Evolutionary conservation across 2,329 filamentous ascomycete genomes (phyloP), one percentile per base, ranked within the genome.

Genomic region (Aspergillus sp.): DNA sequence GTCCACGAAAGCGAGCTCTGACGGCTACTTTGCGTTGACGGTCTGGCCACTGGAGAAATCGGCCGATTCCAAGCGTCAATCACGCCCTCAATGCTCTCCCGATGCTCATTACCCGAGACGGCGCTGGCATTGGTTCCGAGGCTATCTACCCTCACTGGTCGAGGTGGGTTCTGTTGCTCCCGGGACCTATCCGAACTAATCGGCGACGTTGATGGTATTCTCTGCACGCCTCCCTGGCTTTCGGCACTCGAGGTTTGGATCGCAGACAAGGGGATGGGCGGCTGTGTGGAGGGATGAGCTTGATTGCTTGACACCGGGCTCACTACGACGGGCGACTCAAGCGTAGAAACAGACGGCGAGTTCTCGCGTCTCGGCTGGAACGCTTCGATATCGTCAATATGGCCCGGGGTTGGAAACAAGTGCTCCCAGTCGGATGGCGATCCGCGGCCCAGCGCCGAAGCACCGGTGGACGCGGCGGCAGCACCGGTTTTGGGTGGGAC

Each of bases 371-470:
- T 47, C 8, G 42, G 37, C 14, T 42, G 44, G 20, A 52, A 53
- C 29, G 41, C 43, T 12, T 43, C 36, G 8, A 42, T 36, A 39
- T 65, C 61, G 33, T 66, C 60, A 26, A 64, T 43, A 14, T 59
- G 51, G 15, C 52, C 58, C 5, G 51, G 48, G 5, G 46, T 45
- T n/a, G 51, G 46, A 4, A 49, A 48, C 35, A 65, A 54, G 42
- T 66, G 58, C 38, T 68, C 64, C 66, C 65, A 68, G 37, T 67
- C 66, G 3, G 66, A 68, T 4, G 64, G 66, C 2, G 57, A 55
- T 3, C 63, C 62, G 26, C 44, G 43, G 1, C 63, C 63, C 20
- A 68, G 41, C 8, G 58, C 60, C 26, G 63, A 62, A 16, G 59
- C 31, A 29, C 47, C 39, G n/a, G 47, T 37, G 10, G 43, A 33